phyloP scores from a whole-genome alignment of 1,139 yeast species.

The Eremothecium sinecaudum region DNA sequence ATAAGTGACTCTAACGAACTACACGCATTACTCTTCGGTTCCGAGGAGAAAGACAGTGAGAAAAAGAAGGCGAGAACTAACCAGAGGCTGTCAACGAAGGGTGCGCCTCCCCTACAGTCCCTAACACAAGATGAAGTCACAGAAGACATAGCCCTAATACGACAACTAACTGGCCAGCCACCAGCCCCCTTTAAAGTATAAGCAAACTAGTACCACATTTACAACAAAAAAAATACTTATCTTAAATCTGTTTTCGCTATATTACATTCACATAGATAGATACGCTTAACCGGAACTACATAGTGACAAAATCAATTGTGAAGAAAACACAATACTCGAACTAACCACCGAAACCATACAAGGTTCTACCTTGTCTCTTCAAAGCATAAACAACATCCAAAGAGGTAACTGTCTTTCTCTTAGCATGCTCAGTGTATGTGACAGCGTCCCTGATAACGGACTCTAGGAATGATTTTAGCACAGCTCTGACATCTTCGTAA shows the following conservation, averaged over 20 bases:
- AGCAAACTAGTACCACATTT: too few species aligned
- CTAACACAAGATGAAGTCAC: conserved; percentile 29
- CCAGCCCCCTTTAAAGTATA: conserved; percentile 28
- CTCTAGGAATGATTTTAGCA: conserved; percentile 86
- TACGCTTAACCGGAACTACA: neutral
- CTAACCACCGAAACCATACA: conserved; percentile 98
- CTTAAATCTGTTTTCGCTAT: neutral
- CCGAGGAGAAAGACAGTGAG: conserved; percentile 18
- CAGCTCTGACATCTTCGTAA: conserved; percentile 95
- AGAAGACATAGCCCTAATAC: conserved; percentile 28
- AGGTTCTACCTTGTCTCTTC: conserved; percentile 98
- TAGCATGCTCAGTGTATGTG: conserved; percentile 97
- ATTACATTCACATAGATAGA: neutral
- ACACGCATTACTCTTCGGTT: conserved; percentile 25
- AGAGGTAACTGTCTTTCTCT: conserved; percentile 97
- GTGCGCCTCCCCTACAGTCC: conserved; percentile 30
- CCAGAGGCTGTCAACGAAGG: conserved; percentile 28
- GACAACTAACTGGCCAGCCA: conserved; percentile 26
- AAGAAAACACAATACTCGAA: conserved; percentile 1
- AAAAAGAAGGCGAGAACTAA: conserved; percentile 26
- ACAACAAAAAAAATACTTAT: too few species aligned
- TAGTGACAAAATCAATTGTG: conserved; percentile 2
- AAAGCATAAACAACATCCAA: conserved; percentile 95
- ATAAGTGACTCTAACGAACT: conserved; percentile 28
- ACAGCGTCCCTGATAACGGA: conserved; percentile 96